Conservation (phyloP, 192 early-diverging fungal genomes). For the Coemansia sp. region DNA sequence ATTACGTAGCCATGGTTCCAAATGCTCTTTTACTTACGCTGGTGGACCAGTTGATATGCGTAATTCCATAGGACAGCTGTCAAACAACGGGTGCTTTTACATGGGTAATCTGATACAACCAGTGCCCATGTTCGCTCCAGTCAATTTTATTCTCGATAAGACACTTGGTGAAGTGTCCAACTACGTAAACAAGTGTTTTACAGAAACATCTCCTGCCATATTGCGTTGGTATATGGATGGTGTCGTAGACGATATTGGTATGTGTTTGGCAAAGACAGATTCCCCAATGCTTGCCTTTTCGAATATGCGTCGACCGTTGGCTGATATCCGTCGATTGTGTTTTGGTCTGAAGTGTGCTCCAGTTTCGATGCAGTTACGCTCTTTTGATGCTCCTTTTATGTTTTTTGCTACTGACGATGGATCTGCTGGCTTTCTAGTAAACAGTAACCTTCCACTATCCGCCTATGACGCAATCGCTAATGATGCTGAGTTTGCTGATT, state of each 20-base stretch:
- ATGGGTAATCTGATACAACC: constrained; percentile 28
- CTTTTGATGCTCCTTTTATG: constrained; percentile 24
- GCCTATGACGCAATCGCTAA: background rate
- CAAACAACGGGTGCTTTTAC: background rate
- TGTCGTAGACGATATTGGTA: constrained; percentile 3
- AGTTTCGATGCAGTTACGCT: constrained; percentile 16
- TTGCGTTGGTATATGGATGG: constrained; percentile 2
- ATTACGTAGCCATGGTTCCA: constrained; percentile 11
- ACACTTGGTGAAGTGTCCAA: constrained; percentile 8
- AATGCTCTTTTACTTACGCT: constrained; percentile 3
- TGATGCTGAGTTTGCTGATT: constrained; percentile 9
- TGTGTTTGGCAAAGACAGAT: constrained; percentile 8
- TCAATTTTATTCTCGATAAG: constrained; percentile 1
- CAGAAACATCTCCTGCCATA: background rate
- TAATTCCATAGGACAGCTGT: background rate
- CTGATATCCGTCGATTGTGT: background rate
- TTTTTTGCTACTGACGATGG: constrained; percentile 27
- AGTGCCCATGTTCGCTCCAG: constrained; percentile 5
- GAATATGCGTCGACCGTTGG: constrained; percentile 18
- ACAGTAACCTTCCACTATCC: constrained; percentile 13
- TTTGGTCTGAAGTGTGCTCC: constrained; percentile 7
- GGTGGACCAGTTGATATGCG: constrained; percentile 36
- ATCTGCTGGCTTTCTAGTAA: constrained; percentile 16
- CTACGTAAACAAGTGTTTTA: background rate
- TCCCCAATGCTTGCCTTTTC: constrained; percentile 27